phyloP scores from a whole-genome alignment of 345 rosid species.

The Hypericum androsaemum region DNA sequence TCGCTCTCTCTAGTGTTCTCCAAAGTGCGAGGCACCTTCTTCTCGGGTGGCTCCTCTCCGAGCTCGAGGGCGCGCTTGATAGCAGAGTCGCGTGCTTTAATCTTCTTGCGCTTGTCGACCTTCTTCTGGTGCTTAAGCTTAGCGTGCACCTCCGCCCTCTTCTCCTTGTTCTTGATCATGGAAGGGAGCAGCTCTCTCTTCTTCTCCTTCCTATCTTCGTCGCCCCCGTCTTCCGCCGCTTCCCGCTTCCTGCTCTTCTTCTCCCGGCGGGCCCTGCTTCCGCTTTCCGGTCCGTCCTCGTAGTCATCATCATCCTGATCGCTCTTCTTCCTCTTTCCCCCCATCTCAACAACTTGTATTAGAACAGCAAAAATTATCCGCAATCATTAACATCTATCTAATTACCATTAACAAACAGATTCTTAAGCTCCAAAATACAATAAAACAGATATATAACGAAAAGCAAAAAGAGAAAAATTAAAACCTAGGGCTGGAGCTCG shows the following conservation, averaged over 20 bases:
- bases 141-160: slow-evolving; percentile 68
- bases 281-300: too few relatives aligned
- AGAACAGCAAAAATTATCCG: too few relatives aligned
- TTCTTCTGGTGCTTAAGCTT: slow-evolving; percentile 78
- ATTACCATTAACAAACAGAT: too few relatives aligned
- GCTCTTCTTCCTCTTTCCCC: slow-evolving; percentile 2
- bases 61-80: slow-evolving; percentile 78
- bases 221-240: background rate
- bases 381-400: too few relatives aligned
- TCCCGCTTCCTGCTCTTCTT: too few relatives aligned
- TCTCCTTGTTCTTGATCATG: slow-evolving; percentile 85
- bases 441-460: too few relatives aligned
- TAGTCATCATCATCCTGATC: background rate
- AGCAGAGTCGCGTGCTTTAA: slow-evolving; percentile 66
- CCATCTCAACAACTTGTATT: background rate
- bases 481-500: too few relatives aligned
- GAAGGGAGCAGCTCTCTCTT: slow-evolving; percentile 60
- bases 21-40: slow-evolving; percentile 62
- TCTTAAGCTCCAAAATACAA: too few relatives aligned
- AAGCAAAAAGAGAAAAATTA: too few relatives aligned
- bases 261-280: too few relatives aligned
- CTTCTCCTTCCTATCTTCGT: background rate
- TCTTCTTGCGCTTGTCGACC: slow-evolving; percentile 78
- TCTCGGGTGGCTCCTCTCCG: slow-evolving; percentile 87
- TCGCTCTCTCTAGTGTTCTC: slow-evolving; percentile 90